phyloP scores from a whole-genome alignment of 768 basidiomycete species.

The Pluteus cervinus region DNA sequence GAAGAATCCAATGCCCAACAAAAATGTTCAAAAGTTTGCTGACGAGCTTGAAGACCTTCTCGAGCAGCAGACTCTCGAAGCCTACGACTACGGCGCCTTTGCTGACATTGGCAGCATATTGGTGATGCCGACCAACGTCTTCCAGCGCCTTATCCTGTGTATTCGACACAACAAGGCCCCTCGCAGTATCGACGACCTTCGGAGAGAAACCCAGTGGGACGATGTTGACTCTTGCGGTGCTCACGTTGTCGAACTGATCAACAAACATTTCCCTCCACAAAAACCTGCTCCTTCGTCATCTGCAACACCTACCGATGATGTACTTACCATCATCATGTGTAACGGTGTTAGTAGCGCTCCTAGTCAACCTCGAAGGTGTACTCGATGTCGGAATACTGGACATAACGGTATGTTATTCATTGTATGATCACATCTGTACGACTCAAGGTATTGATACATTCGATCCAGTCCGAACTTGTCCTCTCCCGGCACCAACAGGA shows the following conservation, averaged over 20 bases:
- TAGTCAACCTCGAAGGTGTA: background rate
- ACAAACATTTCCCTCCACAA: background rate
- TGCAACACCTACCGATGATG: background rate
- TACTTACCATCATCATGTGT: background rate
- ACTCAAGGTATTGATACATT: conserved; percentile 2
- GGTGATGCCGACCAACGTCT: background rate
- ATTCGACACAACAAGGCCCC: background rate
- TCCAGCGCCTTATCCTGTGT: background rate
- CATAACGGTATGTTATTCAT: conserved; percentile 1
- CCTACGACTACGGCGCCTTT: background rate
- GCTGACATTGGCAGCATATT: background rate
- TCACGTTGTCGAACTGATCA: background rate
- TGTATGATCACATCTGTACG: background rate
- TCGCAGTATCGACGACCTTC: background rate
- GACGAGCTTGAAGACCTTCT: background rate
- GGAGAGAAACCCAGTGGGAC: conserved; percentile 1
- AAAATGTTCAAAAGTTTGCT: background rate
- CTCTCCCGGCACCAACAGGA: background rate
- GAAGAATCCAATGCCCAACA: too few species aligned
- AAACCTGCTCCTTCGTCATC: background rate
- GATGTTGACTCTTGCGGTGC: background rate
- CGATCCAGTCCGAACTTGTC: background rate
- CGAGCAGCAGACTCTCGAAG: background rate
- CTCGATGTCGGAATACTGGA: background rate
- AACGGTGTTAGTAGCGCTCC: background rate